A percentile compares a stretch with the other conserved stretches of the same genome.
Conservation (phyloP, 768 basidiomycete species). For the Russula sp. region DNA sequence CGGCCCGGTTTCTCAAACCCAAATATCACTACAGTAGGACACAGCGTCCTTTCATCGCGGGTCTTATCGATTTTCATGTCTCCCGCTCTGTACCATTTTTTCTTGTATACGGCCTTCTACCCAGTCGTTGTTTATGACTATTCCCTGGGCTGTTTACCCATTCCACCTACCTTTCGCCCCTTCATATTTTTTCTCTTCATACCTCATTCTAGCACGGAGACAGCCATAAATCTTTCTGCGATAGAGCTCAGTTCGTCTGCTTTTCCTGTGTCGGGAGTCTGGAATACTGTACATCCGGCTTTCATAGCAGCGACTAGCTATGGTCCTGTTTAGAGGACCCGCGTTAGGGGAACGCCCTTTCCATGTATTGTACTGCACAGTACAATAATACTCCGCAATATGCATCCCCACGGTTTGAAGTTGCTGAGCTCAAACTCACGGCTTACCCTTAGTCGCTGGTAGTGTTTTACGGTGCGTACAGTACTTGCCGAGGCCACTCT, state of each 20-base stretch:
- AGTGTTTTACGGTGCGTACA: not conserved
- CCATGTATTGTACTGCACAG: not conserved
- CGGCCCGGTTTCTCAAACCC: no score
- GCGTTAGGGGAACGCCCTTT: not conserved
- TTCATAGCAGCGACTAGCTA: not conserved
- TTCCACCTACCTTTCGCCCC: not conserved
- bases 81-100: not conserved
- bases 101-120: not conserved
- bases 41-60: not conserved
- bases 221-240: not conserved
- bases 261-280: not conserved
- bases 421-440: not conserved
- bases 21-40: no score
- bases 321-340: not conserved
- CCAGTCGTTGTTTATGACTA: not conserved
- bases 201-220: not conserved
- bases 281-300: not conserved
- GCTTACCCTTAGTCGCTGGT: not conserved
- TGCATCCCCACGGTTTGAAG: not conserved
- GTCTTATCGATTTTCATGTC: not conserved
- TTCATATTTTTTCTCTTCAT: not conserved
- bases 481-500: not conserved
- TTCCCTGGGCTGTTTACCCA: no score
- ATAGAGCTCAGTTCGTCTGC: not conserved
- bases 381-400: not conserved